Base-by-base conservation (phyloP, 257 asterid genomes). In the Leonotis leonurus region DNA sequence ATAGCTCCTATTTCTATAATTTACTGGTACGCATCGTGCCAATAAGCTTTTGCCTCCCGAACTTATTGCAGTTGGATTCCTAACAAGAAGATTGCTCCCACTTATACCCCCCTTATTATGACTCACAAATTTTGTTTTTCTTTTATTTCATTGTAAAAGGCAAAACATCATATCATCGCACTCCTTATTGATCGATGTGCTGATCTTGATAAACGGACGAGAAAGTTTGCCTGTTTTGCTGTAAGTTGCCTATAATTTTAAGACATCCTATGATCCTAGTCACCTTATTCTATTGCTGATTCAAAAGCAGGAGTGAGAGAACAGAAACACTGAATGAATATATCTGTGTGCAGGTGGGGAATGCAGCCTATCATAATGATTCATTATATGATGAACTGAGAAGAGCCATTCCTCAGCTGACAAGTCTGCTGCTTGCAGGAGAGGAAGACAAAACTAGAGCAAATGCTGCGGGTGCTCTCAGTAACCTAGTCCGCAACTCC, bases 361-460 rank as follows among this genome's bases (percentile, higher is more conserved):
- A 93, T 82, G 99, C 99, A 72, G 97, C 99, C 37, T 93, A 89
- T 76, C 97, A 93, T 52, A 89, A 84, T 44, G 97, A 93, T 73
- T 79, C 80, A 5, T 71, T 89, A 61, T 89, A 93, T 41, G 99
- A 89, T 6, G 95, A 87, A 78, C 93, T 89, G 32, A 80, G 82
- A 77, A 78, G 89, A 78, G 91, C 83, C 74, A 85, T 93, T 37
- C 95, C 99, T n/a, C 96, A 85, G 82, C 90, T 93, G 36, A 78
- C 76, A 48, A 79, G 63, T 57, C 65, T 93, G 78, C 81, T 93
- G 74, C 77, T 87, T 66, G 83, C 96, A 6, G 78, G 82, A 16
- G 97, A 83, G 81, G 99, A 93, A 77, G 96, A 93, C 73, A 93
- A 93, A 80, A 93, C 99, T 13, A 93, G 89, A 77, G 95, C 96